Conservation (phyloP, 2,329 filamentous ascomycete species). For the Ramichloridium luteum region DNA sequence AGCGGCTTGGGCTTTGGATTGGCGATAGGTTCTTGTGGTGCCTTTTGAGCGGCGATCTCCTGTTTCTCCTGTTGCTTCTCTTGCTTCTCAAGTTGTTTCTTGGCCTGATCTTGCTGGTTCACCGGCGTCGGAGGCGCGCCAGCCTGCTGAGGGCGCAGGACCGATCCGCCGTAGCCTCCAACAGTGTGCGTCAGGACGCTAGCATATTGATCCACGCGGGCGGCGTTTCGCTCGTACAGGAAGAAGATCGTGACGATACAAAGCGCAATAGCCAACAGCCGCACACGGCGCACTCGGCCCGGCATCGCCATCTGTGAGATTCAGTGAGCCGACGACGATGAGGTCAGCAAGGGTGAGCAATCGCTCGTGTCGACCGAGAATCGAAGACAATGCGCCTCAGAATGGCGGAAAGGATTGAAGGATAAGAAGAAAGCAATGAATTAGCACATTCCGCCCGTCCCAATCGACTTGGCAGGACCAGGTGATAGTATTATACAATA, state of each 20-base stretch:
- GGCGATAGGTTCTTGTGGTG: neutral
- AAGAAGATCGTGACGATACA: slow-evolving; percentile 17
- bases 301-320: no score
- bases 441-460: no score
- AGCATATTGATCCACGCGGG: slow-evolving; percentile 7
- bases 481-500: no score
- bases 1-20: slow-evolving; percentile 3
- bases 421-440: no score
- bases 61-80: slow-evolving; percentile 7
- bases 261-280: slow-evolving; percentile 15
- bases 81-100: slow-evolving; percentile 3
- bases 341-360: no score
- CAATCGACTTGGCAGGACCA: no score
- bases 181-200: slow-evolving; percentile 8
- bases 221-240: slow-evolving; percentile 15
- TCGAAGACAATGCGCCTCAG: no score
- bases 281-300: slow-evolving; percentile 15
- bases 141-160: slow-evolving; percentile 6
- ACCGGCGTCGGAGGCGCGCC: neutral
- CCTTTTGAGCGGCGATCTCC: slow-evolving; percentile 1
- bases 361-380: no score
- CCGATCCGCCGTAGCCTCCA: slow-evolving; percentile 11
- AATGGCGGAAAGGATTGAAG: no score
- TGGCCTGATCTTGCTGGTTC: neutral
- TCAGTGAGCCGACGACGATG: no score